Evolutionary conservation across 2,329 filamentous ascomycete species (phyloP), one percentile per base, ranked within the genome.

Genomic region (Alternaria hordeiaustralica): DNA sequence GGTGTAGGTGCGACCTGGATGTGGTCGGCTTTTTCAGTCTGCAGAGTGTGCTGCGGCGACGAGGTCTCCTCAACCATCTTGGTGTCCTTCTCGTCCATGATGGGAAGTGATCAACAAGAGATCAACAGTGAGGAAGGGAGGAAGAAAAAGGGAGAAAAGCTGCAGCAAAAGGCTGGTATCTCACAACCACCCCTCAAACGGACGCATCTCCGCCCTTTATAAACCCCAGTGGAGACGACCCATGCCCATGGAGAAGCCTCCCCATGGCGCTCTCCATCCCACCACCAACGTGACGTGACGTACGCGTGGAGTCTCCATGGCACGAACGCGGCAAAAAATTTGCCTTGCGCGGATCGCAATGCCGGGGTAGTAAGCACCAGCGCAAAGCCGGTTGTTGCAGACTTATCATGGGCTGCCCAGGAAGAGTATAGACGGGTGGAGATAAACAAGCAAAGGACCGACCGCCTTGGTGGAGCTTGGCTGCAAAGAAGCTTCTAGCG

Each of bases 401-500:
- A 63, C 59, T 65, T 65, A 54, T 58, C 61, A 47, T 46, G 54
- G 60, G 53, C n/a, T 56, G 41, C 41, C 61, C 63, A 12, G 60
- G 65, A 67, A 58, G 44, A 70, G 61, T 49, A 60, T 64, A 67
- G 67, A 47, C 45, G 50, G 55, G 70, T 70, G 70, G 68, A 61
- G 63, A 53, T 55, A 46, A 28, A 66, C 64, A 74, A 71, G 71
- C 70, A 68, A 63, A 61, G 67, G 68, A 43, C 64, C 66, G 63
- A 65, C 49, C 57, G 47, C 63, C 70, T 74, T 73, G 64, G 67
- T 72, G 70, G 68, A 71, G 71, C 70, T 73, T 73, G 63, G 61
- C 58, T 72, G 72, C 64, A 71, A 71, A 65, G 68, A 75, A 74
- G 73, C 71, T 72, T 75, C 70, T 75, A 75, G 71, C 60, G 68